These are phyloP conservation scores for Phytophthora quininea DNA, from an alignment of 352 stramenopile species.

Conservation along the genomic window DNA sequence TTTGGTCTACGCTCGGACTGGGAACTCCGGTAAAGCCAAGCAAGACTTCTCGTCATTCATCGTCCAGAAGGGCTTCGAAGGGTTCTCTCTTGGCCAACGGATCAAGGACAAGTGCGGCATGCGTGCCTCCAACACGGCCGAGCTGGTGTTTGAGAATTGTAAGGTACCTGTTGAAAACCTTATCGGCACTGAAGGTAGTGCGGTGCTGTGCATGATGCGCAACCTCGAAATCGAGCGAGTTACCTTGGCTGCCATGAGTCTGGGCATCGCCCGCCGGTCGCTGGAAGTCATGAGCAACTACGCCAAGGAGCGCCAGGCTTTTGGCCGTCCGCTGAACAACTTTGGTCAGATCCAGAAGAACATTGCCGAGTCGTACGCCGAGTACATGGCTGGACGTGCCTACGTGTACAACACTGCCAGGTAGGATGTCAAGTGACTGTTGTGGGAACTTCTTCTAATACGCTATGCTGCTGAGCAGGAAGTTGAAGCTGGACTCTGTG, in stretches of 20 bases:
- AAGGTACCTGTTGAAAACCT: constrained; percentile 93
- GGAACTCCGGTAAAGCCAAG: constrained; percentile 78
- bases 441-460: neutral
- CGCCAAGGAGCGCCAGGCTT: constrained; percentile 93
- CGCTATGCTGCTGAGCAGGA: constrained; percentile 44
- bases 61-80: constrained; percentile 96
- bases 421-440: no score
- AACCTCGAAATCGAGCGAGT: constrained; percentile 99
- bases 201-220: constrained; percentile 92
- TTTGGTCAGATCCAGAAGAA: constrained; percentile 96
- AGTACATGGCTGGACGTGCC: constrained; percentile 96
- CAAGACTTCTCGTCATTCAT: constrained; percentile 97
- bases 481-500: constrained; percentile 93
- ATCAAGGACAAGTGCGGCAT: constrained; percentile 99
- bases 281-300: constrained; percentile 98
- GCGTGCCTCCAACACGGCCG: constrained; percentile 96
- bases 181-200: constrained; percentile 81
- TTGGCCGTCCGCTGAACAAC: constrained; percentile 93
- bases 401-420: constrained; percentile 97
- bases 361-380: constrained; percentile 98
- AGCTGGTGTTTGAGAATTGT: constrained; percentile 99
- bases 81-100: constrained; percentile 97
- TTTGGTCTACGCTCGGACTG: constrained; percentile 98
- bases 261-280: constrained; percentile 95
- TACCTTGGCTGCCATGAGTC: constrained; percentile 96